Percentiles rank a stretch among this genome's conserved stretches.
Conservation (phyloP, 768 basidiomycete species). For the Phylloporus rhodoxanthus region DNA sequence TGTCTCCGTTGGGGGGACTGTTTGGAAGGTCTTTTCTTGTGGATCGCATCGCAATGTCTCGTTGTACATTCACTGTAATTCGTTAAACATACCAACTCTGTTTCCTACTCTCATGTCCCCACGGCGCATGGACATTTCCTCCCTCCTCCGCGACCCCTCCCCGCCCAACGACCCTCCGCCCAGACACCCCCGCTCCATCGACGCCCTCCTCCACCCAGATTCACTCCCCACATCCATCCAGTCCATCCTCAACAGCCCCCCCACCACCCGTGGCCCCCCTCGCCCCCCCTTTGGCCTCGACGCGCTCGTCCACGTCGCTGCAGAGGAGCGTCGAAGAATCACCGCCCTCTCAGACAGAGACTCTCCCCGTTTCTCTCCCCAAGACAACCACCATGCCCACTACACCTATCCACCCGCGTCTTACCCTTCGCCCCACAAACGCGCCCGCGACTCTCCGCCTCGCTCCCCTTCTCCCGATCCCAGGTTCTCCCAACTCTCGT, state of each 20-base stretch:
- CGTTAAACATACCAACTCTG: background rate
- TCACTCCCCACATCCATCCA: conserved; percentile 12
- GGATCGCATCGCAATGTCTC: conserved; percentile 83
- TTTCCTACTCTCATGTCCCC: conserved; percentile 42
- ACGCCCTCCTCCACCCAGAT: conserved; percentile 14
- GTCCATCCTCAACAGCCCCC: conserved; percentile 16
- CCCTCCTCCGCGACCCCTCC: conserved; percentile 48
- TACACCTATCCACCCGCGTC: background rate
- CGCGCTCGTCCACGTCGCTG: conserved; percentile 66
- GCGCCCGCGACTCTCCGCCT: conserved; percentile 15
- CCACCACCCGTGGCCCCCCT: conserved; percentile 10
- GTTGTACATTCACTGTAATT: conserved; percentile 56
- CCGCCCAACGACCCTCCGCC: conserved; percentile 8
- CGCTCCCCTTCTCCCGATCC: conserved; percentile 10
- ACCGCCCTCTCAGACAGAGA: conserved; percentile 14
- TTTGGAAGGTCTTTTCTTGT: conserved; percentile 59
- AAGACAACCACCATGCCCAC: background rate
- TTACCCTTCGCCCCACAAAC: conserved; percentile 16
- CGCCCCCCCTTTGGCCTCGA: conserved; percentile 42
- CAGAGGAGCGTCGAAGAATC: conserved; percentile 56
- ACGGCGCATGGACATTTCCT: conserved; percentile 69
- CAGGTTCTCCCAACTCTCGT: conserved; percentile 6
- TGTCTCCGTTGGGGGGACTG: conserved; percentile 45
- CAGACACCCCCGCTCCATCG: conserved; percentile 10
- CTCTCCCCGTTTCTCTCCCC: background rate